phyloP scores from a whole-genome alignment of 768 basidiomycete genomes.

The Solioccasus polychromus region DNA sequence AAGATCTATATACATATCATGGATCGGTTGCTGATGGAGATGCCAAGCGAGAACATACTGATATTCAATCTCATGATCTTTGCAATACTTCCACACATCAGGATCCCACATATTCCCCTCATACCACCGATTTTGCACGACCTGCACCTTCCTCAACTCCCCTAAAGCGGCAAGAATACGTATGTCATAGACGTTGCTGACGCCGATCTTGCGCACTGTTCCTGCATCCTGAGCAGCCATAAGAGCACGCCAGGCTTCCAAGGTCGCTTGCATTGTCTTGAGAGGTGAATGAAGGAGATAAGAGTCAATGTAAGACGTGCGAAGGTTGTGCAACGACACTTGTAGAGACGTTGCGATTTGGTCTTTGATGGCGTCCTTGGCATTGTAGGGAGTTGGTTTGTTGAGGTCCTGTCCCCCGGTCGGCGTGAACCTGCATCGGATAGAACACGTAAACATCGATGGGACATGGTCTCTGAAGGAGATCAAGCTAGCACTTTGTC shows the following conservation, averaged over 20 bases:
- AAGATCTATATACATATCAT: slow-evolving; percentile 49
- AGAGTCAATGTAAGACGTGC: slow-evolving; percentile 72
- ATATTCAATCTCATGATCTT: slow-evolving; percentile 60
- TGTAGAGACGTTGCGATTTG: slow-evolving; percentile 65
- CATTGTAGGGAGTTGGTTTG: slow-evolving; percentile 74
- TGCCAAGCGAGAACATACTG: slow-evolving; percentile 45
- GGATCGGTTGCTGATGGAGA: neutral
- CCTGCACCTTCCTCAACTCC: slow-evolving; percentile 55
- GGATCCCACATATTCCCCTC: slow-evolving; percentile 77
- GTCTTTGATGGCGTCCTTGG: slow-evolving; percentile 44
- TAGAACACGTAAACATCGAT: neutral
- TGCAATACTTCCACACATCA: slow-evolving; percentile 63
- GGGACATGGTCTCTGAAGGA: neutral
- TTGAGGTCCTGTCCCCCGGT: slow-evolving; percentile 67
- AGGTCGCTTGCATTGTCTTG: slow-evolving; percentile 51
- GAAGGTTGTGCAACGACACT: slow-evolving; percentile 64
- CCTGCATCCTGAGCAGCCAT: slow-evolving; percentile 63
- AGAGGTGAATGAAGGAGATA: slow-evolving; percentile 79
- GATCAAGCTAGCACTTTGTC: slow-evolving; percentile 56
- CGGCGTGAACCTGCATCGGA: slow-evolving; percentile 59
- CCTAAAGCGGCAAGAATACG: slow-evolving; percentile 50
- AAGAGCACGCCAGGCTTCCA: slow-evolving; percentile 68
- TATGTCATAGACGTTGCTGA: slow-evolving; percentile 77
- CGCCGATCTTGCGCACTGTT: slow-evolving; percentile 60
- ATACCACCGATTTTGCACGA: slow-evolving; percentile 86